These are phyloP conservation scores for Mesostigma viride DNA, from an alignment of 139 green algal genomes.

Conservation along the genomic window DNA sequence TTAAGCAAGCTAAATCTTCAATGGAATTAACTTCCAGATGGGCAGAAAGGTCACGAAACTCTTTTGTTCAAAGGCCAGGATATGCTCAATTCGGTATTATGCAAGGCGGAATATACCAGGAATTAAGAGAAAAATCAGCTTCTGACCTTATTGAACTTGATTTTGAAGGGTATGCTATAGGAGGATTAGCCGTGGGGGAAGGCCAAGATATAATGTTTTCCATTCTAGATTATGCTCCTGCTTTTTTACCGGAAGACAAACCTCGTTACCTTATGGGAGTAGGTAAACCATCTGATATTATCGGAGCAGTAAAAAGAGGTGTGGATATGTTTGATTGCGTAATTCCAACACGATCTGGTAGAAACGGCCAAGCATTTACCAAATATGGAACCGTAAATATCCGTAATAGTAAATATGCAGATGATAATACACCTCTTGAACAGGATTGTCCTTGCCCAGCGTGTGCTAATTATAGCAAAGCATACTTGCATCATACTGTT, in stretches of 20 bases:
- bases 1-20: not conserved
- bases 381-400: too few relatives aligned
- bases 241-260: slow-evolving; percentile 9
- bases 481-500: too few relatives aligned
- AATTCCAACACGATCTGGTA: too few relatives aligned
- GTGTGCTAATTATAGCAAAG: too few relatives aligned
- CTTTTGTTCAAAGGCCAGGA: not conserved
- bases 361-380: too few relatives aligned
- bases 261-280: slow-evolving; percentile 18
- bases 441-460: too few relatives aligned
- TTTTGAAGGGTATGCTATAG: not conserved
- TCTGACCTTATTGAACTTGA: not conserved
- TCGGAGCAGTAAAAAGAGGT: too few relatives aligned
- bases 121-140: not conserved
- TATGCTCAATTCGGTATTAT: slow-evolving; percentile 12
- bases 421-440: too few relatives aligned
- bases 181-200: not conserved
- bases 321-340: too few relatives aligned
- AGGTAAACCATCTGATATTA: too few relatives aligned
- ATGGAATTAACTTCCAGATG: slow-evolving; percentile 3
- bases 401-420: too few relatives aligned
- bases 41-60: not conserved
- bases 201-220: not conserved
- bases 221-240: not conserved
- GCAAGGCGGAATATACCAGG: slow-evolving; percentile 2